Base-by-base conservation (phyloP, 176 grass and related monocot genomes). In the Alopecurus myosuroides region DNA sequence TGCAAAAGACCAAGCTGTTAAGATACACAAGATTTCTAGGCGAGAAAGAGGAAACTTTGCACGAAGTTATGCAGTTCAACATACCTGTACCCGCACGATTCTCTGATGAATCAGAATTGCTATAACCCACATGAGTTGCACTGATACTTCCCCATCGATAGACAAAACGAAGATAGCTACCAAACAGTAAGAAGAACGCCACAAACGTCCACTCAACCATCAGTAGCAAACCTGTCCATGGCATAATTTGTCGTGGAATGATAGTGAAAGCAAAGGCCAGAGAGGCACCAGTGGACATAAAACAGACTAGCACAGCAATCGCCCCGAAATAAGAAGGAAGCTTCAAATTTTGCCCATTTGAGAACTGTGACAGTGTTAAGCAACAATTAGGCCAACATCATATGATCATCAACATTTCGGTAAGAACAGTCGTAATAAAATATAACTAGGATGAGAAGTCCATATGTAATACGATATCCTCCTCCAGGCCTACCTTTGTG, bases 141-240 rank as follows among this genome's bases (percentile, higher is more conserved):
- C 57, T 85, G 19, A 86, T 51, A 85, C 85, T 86, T 86, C 93
- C 96, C 91, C 93, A 98, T 26, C 65, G 77, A 56, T 95, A 79
- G 5, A 90, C 68, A 62, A 98, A 79, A 41, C 70, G 86, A 46
- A 98, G 89, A 85, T 94, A 98, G 65, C 77, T 79, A 77, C 88
- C 88, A 80, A 95, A 98, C 62, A 87, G 68, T 35, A 95, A 65
- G 68, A 98, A 95, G 81, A 95, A 98, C 73, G 77, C 30, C 37
- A 85, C 76, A 82, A 90, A 98, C 48, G 85, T 92, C 89, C 87
- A 93, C 70, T 98, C 96, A 4, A 93, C 85, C 91, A 98, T 82
- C 81, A 95, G 62, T 36, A 98, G 74, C 74, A 98, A 77, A 64
- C 96, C 96, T 26, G 88, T 98, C 96, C 88, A 93, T 86, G 96